Base-by-base conservation (phyloP, 129 eudicot species). In the Pseudognaphalium luteoalbum region DNA sequence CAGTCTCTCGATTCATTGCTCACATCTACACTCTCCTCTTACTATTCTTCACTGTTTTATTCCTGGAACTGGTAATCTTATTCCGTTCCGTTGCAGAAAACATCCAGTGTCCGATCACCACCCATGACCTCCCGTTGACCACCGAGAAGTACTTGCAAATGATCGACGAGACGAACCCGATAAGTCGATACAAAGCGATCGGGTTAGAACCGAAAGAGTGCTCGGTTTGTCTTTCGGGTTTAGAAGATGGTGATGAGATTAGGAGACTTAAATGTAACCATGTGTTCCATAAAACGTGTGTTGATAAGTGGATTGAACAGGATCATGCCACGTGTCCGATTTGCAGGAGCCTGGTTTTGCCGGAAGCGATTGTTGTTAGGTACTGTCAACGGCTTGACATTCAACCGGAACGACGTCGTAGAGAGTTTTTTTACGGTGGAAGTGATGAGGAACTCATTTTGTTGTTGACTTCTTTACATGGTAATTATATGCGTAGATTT, bases 261-360 rank as follows among this genome's bases (percentile, higher is more conserved):
- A 78, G 91, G 67, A 79, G 67, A 33, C n/a, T 87, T 58, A 81
- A 57, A 66, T 87, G 91, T 58, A 57, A 63, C 7, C 91, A 81
- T 21, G 28, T 32, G 59, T 81, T 81, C 8, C 81, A 81, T n/a
- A 76, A 52, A 57, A 61, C 56, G 16, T 87, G 91, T 62, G 63
- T 87, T 4, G 91, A 87, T 75, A 79, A 47, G 83, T 86, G 90
- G 90, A 72, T 86, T 41, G 86, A 84, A 44, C 79, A 65, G 29
- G 85, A 87, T 28, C 22, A 56, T 19, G 86, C 91, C 82, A 78
- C 91, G 73, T 87, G 91, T 62, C 91, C 91, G 17, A 72, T 87
- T 37, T 87, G 91, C 68, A 81, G 91, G 68, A n/a, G 82, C 16
- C 15, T 60, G 50, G 86, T 87, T 28, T 42, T 87, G 86, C 88